Percentiles rank a stretch among this genome's conserved stretches.
These are phyloP conservation scores for Xylaria scruposa DNA, from an alignment of 495 filamentous ascomycete genomes.

Conservation along the genomic window DNA sequence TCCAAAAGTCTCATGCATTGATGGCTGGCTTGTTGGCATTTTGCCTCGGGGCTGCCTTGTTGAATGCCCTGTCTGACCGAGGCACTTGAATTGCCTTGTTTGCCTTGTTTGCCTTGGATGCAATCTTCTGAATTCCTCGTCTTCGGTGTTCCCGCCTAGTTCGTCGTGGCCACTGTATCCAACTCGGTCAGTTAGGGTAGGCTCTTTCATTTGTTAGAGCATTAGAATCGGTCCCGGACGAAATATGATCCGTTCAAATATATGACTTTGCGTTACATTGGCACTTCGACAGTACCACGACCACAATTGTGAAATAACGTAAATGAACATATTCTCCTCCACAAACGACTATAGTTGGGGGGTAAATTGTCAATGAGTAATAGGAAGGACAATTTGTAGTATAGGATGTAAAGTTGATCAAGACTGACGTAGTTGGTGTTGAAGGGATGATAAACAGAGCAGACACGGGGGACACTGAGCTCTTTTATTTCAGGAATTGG, in stretches of 20 bases:
- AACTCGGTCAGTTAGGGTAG: not conserved
- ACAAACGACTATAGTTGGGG: not conserved
- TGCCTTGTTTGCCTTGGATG: not conserved
- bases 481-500: too few species aligned
- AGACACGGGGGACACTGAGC: too few species aligned
- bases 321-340: not conserved
- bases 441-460: too few species aligned
- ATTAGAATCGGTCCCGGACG: not conserved
- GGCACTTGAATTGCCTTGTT: not conserved
- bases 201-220: not conserved
- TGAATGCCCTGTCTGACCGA: not conserved
- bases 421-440: too few species aligned
- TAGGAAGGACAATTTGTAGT: too few species aligned
- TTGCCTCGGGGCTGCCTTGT: slow-evolving; percentile 3
- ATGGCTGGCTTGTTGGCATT: not conserved
- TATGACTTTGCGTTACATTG: too few species aligned
- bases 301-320: not conserved
- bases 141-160: too few species aligned
- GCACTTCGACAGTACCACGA: too few species aligned
- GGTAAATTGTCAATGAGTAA: too few species aligned
- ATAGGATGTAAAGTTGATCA: too few species aligned
- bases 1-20: not conserved
- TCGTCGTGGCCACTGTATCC: not conserved
- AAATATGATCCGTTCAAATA: not conserved
- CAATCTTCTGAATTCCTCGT: too few species aligned